phyloP scores from a whole-genome alignment of 2,329 filamentous ascomycete genomes.

The Lecanicillium sp. region DNA sequence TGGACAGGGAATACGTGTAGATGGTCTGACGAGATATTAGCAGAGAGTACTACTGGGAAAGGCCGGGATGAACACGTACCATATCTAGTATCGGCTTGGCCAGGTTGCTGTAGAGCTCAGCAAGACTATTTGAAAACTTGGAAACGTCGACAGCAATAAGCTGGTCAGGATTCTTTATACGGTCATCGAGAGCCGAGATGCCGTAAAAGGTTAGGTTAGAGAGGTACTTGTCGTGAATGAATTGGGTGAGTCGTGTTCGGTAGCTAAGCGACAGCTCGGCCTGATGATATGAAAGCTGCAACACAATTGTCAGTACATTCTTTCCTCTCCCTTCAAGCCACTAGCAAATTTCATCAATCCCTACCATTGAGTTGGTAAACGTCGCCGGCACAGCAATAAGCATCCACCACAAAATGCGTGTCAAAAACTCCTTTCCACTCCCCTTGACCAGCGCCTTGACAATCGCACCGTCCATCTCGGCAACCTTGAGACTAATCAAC shows the following conservation, averaged over 20 bases:
- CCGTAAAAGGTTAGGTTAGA: conserved; percentile 98
- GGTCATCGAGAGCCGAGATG: conserved; percentile 86
- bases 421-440: conserved; percentile 81
- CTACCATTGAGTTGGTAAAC: conserved; percentile 99
- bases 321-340: too few relatives aligned
- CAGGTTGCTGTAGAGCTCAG: conserved; percentile 91
- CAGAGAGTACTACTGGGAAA: neutral
- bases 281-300: conserved; percentile 87
- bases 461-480: conserved; percentile 86
- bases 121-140: conserved; percentile 90
- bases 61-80: conserved; percentile 39
- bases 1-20: conserved; percentile 89
- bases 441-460: conserved; percentile 90
- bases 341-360: conserved; percentile 20
- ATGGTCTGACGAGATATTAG: conserved; percentile 48
- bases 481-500: conserved; percentile 89
- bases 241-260: conserved; percentile 82
- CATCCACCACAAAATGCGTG: conserved; percentile 97
- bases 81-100: conserved; percentile 94
- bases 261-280: conserved; percentile 90
- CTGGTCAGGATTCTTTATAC: conserved; percentile 98
- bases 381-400: conserved; percentile 89
- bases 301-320: neutral
- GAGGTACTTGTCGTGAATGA: conserved; percentile 92
- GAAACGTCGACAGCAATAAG: conserved; percentile 94